Base-by-base conservation (phyloP, 176 grass and related monocot species). In the Musa troglodytarum region DNA sequence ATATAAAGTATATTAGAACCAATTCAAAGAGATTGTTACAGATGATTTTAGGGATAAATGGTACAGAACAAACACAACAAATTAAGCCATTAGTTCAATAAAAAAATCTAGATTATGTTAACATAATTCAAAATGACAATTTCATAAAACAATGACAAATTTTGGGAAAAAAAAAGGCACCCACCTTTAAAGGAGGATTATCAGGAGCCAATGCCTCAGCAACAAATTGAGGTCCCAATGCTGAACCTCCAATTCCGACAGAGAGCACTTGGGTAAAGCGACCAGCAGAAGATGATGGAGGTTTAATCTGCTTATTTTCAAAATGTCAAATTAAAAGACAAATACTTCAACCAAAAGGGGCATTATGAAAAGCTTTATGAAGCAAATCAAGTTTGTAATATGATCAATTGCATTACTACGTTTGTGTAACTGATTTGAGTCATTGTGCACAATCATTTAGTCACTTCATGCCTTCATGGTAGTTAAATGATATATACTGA, bases 181-280 rank as follows among this genome's bases (percentile, higher is more conserved):
- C 51, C 67, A 95, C 96, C 87, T 99, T 99, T 61, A 99, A 24
- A 65, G 91, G 96, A 74, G 96, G 91, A 72, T 92, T 95, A 76
- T 95, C 96, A 68, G 96, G 96, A 68, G 96, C 96, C 76, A 99
- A 87, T 77, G 96, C 96, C 81, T 95, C 96, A 0, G 96, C 75
- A 74, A 99, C 96, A 89, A 99, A 99, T 70, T 99, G 86, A 81
- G 96, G 96, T 8, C 96, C 96, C 77, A 99, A 83, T 71, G 96
- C 71, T 63, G 96, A 99, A 43, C 96, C 96, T 79, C 96, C 96
- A 34, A 99, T 95, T 75, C 96, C 96, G 66, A 99, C 82, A 49
- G 91, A 99, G 63, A 99, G 96, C 62, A 99, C 84, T 67, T 89
- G 87, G 65, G 96, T 99, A 87, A 99, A 99, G 72, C 85, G 86